Percentiles rank a stretch among this genome's conserved stretches.
These are phyloP conservation scores for Vickermania ingenoplastis DNA, from an alignment of 208 protist genomes.

Conservation along the genomic window DNA sequence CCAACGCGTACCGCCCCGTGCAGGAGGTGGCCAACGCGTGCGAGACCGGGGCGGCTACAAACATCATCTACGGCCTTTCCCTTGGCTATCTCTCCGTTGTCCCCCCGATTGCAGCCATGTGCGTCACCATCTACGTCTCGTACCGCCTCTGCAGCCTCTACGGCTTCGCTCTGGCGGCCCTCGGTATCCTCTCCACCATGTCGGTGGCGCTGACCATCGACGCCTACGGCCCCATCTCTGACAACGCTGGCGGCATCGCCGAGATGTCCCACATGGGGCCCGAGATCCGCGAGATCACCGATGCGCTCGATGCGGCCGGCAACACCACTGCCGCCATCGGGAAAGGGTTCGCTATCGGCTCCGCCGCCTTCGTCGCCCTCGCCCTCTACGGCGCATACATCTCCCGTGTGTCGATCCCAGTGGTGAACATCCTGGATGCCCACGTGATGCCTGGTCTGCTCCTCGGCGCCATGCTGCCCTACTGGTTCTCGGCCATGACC, in stretches of 20 bases:
- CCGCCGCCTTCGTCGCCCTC: constrained; percentile 88
- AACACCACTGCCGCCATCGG: constrained; percentile 95
- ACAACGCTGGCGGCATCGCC: constrained; percentile 94
- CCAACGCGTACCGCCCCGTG: constrained; percentile 76
- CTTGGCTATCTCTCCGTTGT: constrained; percentile 91
- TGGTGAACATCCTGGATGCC: constrained; percentile 69
- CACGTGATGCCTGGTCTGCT: constrained; percentile 82
- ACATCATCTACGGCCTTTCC: constrained; percentile 91
- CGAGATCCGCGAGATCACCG: constrained; percentile 88
- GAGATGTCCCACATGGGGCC: constrained; percentile 86
- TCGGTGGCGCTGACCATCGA: constrained; percentile 90
- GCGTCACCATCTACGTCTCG: constrained; percentile 71
- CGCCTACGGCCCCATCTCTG: constrained; percentile 93
- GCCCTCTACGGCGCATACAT: constrained; percentile 91
- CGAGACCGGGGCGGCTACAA: constrained; percentile 84
- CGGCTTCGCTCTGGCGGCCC: constrained; percentile 90
- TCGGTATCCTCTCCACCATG: constrained; percentile 93
- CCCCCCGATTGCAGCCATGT: constrained; percentile 86
- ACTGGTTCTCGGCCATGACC: constrained; percentile 93
- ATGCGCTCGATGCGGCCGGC: constrained; percentile 91
- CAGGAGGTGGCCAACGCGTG: constrained; percentile 73
- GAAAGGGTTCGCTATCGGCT: constrained; percentile 94
- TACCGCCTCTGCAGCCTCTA: constrained; percentile 78
- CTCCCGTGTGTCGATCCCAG: constrained; percentile 46
- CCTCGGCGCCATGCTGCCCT: constrained; percentile 92